Conservation (phyloP, 495 filamentous ascomycete species). For the Neurospora sp. region DNA sequence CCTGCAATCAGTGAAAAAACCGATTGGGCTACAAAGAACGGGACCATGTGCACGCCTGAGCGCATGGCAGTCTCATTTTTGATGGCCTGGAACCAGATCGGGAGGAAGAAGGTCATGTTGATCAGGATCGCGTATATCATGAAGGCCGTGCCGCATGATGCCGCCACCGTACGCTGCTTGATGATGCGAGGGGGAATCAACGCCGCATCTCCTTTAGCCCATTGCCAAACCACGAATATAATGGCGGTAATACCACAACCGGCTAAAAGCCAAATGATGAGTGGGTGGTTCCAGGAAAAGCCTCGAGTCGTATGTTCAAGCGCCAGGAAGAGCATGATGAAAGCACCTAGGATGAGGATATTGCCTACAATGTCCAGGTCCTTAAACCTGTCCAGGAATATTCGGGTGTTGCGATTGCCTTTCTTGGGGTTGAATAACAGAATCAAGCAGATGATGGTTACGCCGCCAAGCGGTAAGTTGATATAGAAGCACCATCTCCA, state of each 20-base stretch:
- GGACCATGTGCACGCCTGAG: slow-evolving; percentile 60
- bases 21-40: slow-evolving; percentile 52
- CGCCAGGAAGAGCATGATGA: slow-evolving; percentile 37
- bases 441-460: slow-evolving; percentile 31
- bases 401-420: slow-evolving; percentile 13
- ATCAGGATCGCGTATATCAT: slow-evolving; percentile 26
- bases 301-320: slow-evolving; percentile 38
- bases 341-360: slow-evolving; percentile 32
- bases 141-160: slow-evolving; percentile 32
- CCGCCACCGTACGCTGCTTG: slow-evolving; percentile 53
- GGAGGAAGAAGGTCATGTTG: slow-evolving; percentile 48
- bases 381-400: slow-evolving; percentile 19
- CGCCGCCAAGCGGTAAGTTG: slow-evolving; percentile 37
- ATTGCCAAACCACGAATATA: slow-evolving; percentile 11
- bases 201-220: slow-evolving; percentile 21
- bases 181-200: slow-evolving; percentile 22
- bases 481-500: slow-evolving; percentile 49
- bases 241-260: slow-evolving; percentile 28
- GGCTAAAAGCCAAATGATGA: slow-evolving; percentile 24
- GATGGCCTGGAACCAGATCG: slow-evolving; percentile 64
- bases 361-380: slow-evolving; percentile 39
- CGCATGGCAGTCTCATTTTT: slow-evolving; percentile 50
- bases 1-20: slow-evolving; percentile 46
- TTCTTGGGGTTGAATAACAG: slow-evolving; percentile 23
- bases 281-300: slow-evolving; percentile 31